Evolutionary conservation across 1,284 basidiomycete genomes (phyloP).

Genomic region (Ceratobasidium sp.): DNA sequence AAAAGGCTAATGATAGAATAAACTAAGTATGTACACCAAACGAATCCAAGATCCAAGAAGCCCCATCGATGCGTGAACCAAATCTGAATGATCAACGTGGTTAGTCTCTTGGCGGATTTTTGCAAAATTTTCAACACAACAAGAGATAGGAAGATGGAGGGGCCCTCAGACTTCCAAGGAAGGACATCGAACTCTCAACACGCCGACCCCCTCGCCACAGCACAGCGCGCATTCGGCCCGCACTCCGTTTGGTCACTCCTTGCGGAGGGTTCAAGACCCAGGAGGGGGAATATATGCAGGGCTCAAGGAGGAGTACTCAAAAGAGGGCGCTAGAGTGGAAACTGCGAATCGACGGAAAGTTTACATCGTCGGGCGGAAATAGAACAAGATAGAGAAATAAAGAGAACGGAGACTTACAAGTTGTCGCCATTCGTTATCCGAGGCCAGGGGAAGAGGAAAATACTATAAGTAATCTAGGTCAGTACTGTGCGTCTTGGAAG

Average conservation of each 20-base stretch:
- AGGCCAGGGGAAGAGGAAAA: neutral
- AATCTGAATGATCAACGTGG: neutral
- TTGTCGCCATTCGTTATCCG: neutral
- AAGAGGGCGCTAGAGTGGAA: constrained; percentile 76
- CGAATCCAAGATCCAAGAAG: too few species aligned
- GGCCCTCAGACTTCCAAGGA: constrained; percentile 76
- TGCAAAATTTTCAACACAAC: neutral
- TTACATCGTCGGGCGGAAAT: constrained; percentile 64
- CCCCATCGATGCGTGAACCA: too few species aligned
- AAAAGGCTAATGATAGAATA: neutral
- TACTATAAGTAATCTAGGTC: neutral
- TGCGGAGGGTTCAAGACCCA: constrained; percentile 71
- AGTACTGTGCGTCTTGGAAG: neutral
- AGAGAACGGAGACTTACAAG: constrained; percentile 51
- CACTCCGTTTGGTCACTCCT: constrained; percentile 57
- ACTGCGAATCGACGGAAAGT: constrained; percentile 76
- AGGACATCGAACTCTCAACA: constrained; percentile 69
- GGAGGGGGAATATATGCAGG: constrained; percentile 70
- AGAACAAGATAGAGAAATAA: constrained; percentile 44
- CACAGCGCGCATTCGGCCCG: constrained; percentile 78
- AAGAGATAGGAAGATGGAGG: neutral
- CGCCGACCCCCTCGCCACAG: constrained; percentile 67
- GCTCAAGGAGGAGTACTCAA: constrained; percentile 73
- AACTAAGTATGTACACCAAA: neutral
- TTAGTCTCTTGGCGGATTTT: neutral